Evolutionary conservation across 1,139 yeast species (phyloP), one percentile per base, ranked within the genome.

Genomic region (Scheffersomyces stambukii): DNA sequence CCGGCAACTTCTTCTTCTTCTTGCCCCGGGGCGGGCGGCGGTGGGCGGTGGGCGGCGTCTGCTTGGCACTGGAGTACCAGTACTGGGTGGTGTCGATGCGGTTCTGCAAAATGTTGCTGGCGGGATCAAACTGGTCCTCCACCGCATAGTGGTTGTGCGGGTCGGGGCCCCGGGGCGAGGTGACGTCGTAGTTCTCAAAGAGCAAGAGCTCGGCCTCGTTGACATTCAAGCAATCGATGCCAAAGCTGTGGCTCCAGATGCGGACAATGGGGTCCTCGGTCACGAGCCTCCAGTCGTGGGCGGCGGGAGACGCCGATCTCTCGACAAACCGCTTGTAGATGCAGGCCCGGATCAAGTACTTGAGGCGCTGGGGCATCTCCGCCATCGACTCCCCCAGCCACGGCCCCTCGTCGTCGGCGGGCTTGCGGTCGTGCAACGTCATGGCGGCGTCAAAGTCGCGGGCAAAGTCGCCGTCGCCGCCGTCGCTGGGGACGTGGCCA

Each of bases 211-310:
- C 78, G 1, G 77, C 76, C 42, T 74, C 76, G 36, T 66, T 70
- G 10, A 76, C 63, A 37, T 69, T 70, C 40, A 71, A 46, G 29
- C 77, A 70, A 22, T 61, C 62, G 24, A 77, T 56, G 1, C 77
- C 77, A 46, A 61, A 77, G 36, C 78, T 63, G 25, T 56, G 53
- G n/a, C 71, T 64, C 82, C 83, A 77, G 6, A 70, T 60, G 23
- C 60, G 58, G 5, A 77, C 65, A 4, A 67, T 57, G 1, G 65
- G 46, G 38, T 77, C 81, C 46, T 77, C 83, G 3, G 80, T 67
- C 4, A 76, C 63, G 17, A 76, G 50, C 26, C 54, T 55, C 82
- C 82, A 77, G 19, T 61, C 50, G 11, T 31, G 18, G 9, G 20
- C 27, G 17, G 30, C 23, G 6, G 19, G 25, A 12, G 26, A 21